Conservation (phyloP, 495 filamentous ascomycete genomes). For the Choiromyces venosus region DNA sequence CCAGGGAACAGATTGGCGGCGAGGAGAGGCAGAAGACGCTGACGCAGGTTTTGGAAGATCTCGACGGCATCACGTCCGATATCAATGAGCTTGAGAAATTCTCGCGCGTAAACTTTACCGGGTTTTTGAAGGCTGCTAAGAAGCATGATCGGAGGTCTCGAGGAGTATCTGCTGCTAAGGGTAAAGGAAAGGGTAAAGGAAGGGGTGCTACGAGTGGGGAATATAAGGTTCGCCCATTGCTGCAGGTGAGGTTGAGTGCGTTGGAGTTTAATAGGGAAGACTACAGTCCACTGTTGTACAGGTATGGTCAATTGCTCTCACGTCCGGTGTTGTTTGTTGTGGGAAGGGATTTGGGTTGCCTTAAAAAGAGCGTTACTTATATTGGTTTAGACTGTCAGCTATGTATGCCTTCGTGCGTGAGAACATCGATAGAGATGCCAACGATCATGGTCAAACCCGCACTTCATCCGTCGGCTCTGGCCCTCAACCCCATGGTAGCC, state of each 20-base stretch:
- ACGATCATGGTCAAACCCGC: slow-evolving; percentile 40
- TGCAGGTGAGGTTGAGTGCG: slow-evolving; percentile 79
- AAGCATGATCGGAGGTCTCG: slow-evolving; percentile 93
- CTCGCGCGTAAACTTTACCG: slow-evolving; percentile 93
- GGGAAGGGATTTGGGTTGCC: not conserved
- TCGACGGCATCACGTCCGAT: slow-evolving; percentile 83
- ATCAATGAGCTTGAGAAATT: slow-evolving; percentile 91
- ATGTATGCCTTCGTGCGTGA: slow-evolving; percentile 95
- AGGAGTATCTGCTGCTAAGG: slow-evolving; percentile 44
- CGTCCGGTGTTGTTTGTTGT: not conserved
- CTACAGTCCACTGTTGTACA: slow-evolving; percentile 82
- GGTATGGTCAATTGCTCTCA: slow-evolving; percentile 43
- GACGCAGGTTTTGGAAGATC: slow-evolving; percentile 65
- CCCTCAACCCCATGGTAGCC: slow-evolving; percentile 47
- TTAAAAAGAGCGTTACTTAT: not conserved
- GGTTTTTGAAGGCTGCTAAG: slow-evolving; percentile 95
- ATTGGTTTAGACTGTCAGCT: slow-evolving; percentile 58
- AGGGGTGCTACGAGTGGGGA: slow-evolving; percentile 43
- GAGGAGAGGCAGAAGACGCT: slow-evolving; percentile 52
- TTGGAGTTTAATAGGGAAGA: slow-evolving; percentile 93
- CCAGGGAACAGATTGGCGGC: slow-evolving; percentile 38
- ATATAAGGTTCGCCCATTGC: slow-evolving; percentile 82
- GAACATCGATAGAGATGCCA: slow-evolving; percentile 58
- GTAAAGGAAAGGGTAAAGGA: slow-evolving; percentile 37
- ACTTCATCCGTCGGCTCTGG: slow-evolving; percentile 47